Evolutionary conservation across 2,329 filamentous ascomycete species (phyloP).

Genomic region (Trichothecium roseum): DNA sequence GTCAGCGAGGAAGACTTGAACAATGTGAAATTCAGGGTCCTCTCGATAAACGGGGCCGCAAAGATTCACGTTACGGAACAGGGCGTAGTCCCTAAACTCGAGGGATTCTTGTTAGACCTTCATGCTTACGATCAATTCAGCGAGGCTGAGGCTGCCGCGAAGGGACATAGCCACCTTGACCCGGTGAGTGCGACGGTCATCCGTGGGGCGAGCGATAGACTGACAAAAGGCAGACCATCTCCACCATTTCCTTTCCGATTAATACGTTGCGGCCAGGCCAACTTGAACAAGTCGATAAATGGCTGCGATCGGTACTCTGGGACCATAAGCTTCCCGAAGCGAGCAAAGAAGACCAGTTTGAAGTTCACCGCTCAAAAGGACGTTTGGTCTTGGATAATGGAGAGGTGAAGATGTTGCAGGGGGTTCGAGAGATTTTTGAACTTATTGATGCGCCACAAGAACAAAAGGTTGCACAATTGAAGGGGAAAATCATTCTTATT

Average conservation of each 20-base stretch:
- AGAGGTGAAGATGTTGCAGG: constrained; percentile 69
- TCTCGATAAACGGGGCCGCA: constrained; percentile 82
- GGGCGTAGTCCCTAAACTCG: constrained; percentile 69
- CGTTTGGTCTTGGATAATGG: constrained; percentile 58
- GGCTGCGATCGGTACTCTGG: constrained; percentile 80
- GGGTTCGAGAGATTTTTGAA: constrained; percentile 89
- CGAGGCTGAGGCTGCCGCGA: constrained; percentile 57
- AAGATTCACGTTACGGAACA: constrained; percentile 74
- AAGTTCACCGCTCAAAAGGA: constrained; percentile 84
- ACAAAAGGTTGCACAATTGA: constrained; percentile 13
- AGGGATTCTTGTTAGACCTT: constrained; percentile 79
- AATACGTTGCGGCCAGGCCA: constrained; percentile 47
- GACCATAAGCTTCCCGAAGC: constrained; percentile 51
- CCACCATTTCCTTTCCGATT: constrained; percentile 65
- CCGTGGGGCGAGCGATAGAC: not conserved
- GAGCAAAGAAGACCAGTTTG: constrained; percentile 39
- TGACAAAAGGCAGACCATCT: constrained; percentile 54
- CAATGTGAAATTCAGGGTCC: constrained; percentile 59
- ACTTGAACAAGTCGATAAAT: constrained; percentile 60
- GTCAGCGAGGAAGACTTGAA: constrained; percentile 61
- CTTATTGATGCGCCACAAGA: constrained; percentile 54
- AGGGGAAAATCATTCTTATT: constrained; percentile 55
- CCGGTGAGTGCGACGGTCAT: constrained; percentile 42
- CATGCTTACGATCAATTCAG: constrained; percentile 85
- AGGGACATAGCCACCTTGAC: constrained; percentile 86